Evolutionary conservation across 768 basidiomycete species (phyloP), one percentile per base, ranked within the genome.

Genomic region (Kwoniella botswanensis): DNA sequence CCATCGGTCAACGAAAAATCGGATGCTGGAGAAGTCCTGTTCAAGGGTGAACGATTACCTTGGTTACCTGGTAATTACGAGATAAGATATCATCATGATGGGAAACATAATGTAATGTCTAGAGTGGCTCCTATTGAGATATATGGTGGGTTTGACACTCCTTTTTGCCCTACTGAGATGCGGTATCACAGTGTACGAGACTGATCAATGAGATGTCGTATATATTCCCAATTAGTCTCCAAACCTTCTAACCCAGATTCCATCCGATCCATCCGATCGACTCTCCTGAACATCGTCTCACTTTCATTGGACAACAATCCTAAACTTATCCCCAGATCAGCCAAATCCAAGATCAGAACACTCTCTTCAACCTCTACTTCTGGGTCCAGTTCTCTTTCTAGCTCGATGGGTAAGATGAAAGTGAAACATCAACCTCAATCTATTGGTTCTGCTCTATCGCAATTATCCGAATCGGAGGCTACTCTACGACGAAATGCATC

Each of bases 71-170:
- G 96, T 7, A 85, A 85, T 63, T 99, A 98, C 81, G 97, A 99
- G 86, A 89, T 93, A 76, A 84, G 82, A 74, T 82, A 84, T 65
- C 97, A 99, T 78, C 95, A 98, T 79, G 93, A 97, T 82, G 94
- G 94, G 59, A 98, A 95, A 83, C 92, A 99, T 84, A 97, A 94
- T 83, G 97, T 98, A 67, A 91, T 98, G 88, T 88, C 89, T 64
- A 79, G 91, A 63, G 90, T 92, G 59, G 92, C 90, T 1, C 93
- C 94, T 9, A 85, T 98, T 68, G 93, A 97, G 80, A 90, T 99
- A 42, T 93, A 89, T 71, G 92, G 96, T 94, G 72, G 67, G 91
- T 85, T 10, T n/a, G 58, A 2, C 35, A 71, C 44, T 17, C 43
- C 26, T 10, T n/a, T 63, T 60, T 21, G 26, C 24, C 53, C 26